Evolutionary conservation across 2,329 filamentous ascomycete genomes (phyloP), one percentile per base, ranked within the genome.

Genomic region (Cladosporium sp.): DNA sequence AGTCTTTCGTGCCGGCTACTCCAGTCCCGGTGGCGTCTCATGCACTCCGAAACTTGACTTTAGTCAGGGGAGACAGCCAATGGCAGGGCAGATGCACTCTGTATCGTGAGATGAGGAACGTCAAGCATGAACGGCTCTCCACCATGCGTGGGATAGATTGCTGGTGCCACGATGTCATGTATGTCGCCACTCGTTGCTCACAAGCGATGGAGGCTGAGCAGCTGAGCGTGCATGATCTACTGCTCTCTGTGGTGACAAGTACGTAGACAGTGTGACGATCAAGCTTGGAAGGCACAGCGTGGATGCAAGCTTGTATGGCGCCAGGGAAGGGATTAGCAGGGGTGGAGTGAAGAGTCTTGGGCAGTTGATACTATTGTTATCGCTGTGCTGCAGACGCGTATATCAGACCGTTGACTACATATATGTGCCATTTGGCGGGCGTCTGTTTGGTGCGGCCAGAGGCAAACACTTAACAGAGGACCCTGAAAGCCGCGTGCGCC

Each of bases 51-150:
- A 20, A 49, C 40, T 36, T 47, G 42, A 43, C 42, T 19, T 56
- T 56, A 56, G 54, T 49, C 54, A 56, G 54, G 54, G 54, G 54
- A 37, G 17, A 20, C 11, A 38, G 42, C 54, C 54, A 49, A 49
- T 56, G 5, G 22, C 20, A 49, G 9, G 2, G 2, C 8, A 42
- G 20, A 40, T 11, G 15, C 8, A 39, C 11, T 36, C 20, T 52
- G 50, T 40, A 52, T 52, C 50, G 20, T 52, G 50, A 42, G 22
- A 55, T 42, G 38, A 38, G 8, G 37, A 14, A 47, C 30, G 38
- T 39, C 54, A 45, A 56, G 40, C 34, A 28, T 56, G 11, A 47
- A 43, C 54, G 54, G 54, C 40, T 56, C 54, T 56, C 54, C 54
- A 34, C 54, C 28, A 28, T 56, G 20, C 19, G 30, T 49, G 42